Base-by-base conservation (phyloP, 345 rosid genomes). In the Aquilaria sinensis region DNA sequence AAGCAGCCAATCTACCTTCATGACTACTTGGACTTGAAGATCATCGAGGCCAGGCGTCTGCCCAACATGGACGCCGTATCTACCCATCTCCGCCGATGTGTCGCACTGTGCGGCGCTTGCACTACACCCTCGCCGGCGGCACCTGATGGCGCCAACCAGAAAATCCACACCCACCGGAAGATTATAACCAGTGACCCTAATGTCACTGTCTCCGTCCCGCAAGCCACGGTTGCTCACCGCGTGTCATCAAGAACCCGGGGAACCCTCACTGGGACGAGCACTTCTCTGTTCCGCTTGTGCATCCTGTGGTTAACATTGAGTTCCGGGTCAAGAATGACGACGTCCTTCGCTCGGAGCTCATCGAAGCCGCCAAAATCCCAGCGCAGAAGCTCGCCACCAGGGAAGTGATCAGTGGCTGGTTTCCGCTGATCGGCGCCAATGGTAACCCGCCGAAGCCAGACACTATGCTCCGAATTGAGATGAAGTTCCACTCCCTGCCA, bases 241-340 rank as follows among this genome's bases (percentile, higher is more conserved):
- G 85, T 30, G 96, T 94, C 10, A 14, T 94, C 43, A 87, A 84
- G 64, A 86, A 88, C 81, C 48, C 89, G 0, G 75, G 70, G 53
- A 75, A 78, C 68, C 99, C 99, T 12, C 14, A 1, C 9, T 94
- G 96, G 99, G 52, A 82, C 68, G 89, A 90, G 75, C 71, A 75
- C 61, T 94, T 90, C 77, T 8, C 6, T 23, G 79, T 94, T 47
- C 77, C 81, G 2, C 5, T 94, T 3, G 97, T 96, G 12, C 99
- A 94, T 57, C 97, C 92, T 0, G 10, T 82, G 7, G 23, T 31
- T 14, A 46, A 82, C 53, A 78, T 94, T 53, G 97, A 94, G 70
- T 79, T 94, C 66, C 84, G 76, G 56, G 91, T 94, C 43, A 90
- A 90, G 56, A 97, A 94, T 62, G 74, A 94, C 33, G 96, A 94